Percentiles rank a stretch among this genome's conserved stretches.
phyloP scores from a whole-genome alignment of 805 yeast genomes.

The Lachancea dasiensis region DNA sequence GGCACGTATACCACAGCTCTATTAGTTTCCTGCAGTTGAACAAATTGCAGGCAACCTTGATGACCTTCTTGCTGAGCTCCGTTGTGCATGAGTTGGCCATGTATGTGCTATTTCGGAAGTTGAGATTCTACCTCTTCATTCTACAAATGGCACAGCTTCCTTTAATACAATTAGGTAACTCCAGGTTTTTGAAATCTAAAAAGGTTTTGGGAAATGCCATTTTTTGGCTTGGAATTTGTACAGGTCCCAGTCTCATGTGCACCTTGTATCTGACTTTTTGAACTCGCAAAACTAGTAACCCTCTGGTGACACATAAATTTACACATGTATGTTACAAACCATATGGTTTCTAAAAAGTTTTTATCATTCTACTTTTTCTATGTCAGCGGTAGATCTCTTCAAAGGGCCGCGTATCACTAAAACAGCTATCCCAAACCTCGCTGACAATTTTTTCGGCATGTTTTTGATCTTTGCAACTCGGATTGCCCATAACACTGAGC shows the following conservation, averaged over 20 bases:
- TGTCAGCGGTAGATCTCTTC: conserved; percentile 74
- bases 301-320: conserved; percentile 3
- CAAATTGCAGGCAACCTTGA: conserved; percentile 61
- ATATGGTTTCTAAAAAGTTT: too few species aligned
- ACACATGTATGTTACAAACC: too few species aligned
- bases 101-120: conserved; percentile 75
- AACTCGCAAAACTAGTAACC: too few species aligned
- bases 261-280: conserved; percentile 74
- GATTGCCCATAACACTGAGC: conserved; percentile 79
- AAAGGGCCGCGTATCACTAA: conserved; percentile 91
- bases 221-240: conserved; percentile 88
- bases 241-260: conserved; percentile 86
- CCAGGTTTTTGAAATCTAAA: conserved; percentile 48
- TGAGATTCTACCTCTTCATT: conserved; percentile 72
- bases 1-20: conserved; percentile 92
- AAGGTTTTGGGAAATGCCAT: conserved; percentile 68
- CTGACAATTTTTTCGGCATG: conserved; percentile 77
- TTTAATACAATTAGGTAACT: conserved; percentile 55
- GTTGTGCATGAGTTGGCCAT: conserved; percentile 86
- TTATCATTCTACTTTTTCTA: background rate
- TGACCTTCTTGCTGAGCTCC: conserved; percentile 76
- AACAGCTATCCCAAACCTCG: conserved; percentile 89
- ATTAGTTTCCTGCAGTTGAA: conserved; percentile 67
- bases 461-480: conserved; percentile 63
- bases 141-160: conserved; percentile 90